Evolutionary conservation across 2,329 filamentous ascomycete species (phyloP).

Genomic region (Pseudopithomyces chartarum): DNA sequence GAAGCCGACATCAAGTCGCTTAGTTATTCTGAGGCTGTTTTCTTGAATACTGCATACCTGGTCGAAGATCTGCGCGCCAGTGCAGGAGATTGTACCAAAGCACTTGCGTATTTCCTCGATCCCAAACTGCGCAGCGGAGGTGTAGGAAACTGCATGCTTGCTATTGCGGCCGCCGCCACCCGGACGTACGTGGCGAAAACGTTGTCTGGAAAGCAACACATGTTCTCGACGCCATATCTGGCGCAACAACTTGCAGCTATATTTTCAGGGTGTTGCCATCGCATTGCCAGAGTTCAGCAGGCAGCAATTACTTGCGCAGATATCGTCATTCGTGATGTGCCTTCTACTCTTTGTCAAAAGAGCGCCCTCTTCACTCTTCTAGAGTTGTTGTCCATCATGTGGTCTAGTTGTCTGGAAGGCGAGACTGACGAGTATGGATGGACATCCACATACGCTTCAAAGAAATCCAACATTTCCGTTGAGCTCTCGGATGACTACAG

Average conservation of each 20-base stretch:
- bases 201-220: conserved; percentile 70
- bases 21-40: conserved; percentile 89
- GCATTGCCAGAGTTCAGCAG: conserved; percentile 88
- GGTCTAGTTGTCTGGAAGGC: conserved; percentile 89
- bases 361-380: conserved; percentile 90
- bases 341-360: conserved; percentile 87
- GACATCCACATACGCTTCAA: conserved; percentile 78
- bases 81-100: conserved; percentile 86
- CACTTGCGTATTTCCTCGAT: conserved; percentile 92
- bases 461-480: conserved; percentile 77
- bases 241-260: conserved; percentile 84
- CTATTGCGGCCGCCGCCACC: conserved; percentile 71
- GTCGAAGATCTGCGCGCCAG: conserved; percentile 87
- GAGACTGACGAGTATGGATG: conserved; percentile 95
- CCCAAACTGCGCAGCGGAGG: conserved; percentile 72
- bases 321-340: conserved; percentile 80
- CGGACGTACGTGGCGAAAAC: conserved; percentile 80
- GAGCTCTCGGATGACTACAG: conserved; percentile 93
- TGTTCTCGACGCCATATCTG: conserved; percentile 90
- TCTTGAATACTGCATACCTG: conserved; percentile 86
- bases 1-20: conserved; percentile 79
- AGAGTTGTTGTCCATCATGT: conserved; percentile 92
- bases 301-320: conserved; percentile 84
- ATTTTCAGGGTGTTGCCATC: conserved; percentile 89
- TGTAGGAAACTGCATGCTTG: conserved; percentile 66